Conservation (phyloP, 306 rosid genomes). For the Cotoneaster glaucophyllus region DNA sequence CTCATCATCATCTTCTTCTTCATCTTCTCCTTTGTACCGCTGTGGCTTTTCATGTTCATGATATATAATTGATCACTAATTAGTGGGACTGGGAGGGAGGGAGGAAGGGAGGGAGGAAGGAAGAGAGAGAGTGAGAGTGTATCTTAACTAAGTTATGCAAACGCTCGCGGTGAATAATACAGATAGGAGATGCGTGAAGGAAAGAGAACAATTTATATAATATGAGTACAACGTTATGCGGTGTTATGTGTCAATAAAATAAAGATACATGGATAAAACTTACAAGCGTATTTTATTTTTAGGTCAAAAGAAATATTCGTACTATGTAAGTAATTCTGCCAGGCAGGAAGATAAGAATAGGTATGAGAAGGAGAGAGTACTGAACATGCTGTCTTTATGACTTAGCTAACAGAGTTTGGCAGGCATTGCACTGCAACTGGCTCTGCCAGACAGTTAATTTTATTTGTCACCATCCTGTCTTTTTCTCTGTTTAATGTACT, state of each 20-base stretch:
- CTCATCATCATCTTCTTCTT: constrained; percentile 24
- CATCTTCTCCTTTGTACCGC: not conserved
- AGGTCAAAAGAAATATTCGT: too few species aligned
- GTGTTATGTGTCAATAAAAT: too few species aligned
- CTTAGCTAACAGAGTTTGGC: constrained; percentile 33
- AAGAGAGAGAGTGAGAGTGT: not conserved
- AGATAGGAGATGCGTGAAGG: not conserved
- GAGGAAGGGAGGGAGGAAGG: not conserved
- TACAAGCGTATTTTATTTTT: too few species aligned
- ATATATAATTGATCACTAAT: not conserved
- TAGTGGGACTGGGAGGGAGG: not conserved
- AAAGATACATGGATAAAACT: too few species aligned
- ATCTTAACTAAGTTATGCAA: not conserved
- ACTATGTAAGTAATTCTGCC: too few species aligned
- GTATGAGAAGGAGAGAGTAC: constrained; percentile 1
- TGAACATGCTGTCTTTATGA: constrained; percentile 43
- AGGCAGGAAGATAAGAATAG: too few species aligned
- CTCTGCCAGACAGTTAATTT: not conserved
- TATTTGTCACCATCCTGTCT: constrained; percentile 38
- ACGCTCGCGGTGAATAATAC: not conserved
- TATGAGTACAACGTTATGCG: too few species aligned
- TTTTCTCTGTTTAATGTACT: constrained; percentile 36
- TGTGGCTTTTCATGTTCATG: constrained; percentile 35
- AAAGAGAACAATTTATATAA: too few species aligned
- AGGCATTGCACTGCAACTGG: constrained; percentile 16